Evolutionary conservation across 352 stramenopile species (phyloP).

Genomic region (Thalassiosira hispida): DNA sequence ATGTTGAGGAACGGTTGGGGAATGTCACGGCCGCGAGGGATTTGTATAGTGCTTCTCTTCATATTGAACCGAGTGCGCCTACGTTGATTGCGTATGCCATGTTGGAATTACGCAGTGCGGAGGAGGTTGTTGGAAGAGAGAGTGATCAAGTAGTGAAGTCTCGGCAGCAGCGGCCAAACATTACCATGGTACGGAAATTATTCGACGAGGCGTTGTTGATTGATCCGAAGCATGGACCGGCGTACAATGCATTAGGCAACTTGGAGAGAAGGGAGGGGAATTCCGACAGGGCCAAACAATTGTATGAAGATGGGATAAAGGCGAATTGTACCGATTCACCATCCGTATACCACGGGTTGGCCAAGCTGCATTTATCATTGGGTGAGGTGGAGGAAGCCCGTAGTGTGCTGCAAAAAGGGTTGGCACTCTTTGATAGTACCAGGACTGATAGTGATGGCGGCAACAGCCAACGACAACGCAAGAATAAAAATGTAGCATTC

Average conservation of each 20-base stretch:
- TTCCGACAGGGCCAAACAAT: conserved; percentile 50
- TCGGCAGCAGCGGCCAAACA: conserved; percentile 42
- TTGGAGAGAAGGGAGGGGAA: conserved; percentile 58
- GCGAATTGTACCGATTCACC: conserved; percentile 69
- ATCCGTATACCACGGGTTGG: conserved; percentile 81
- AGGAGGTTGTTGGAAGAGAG: neutral
- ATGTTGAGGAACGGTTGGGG: conserved; percentile 73
- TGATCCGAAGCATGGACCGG: conserved; percentile 73
- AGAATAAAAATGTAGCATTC: conserved; percentile 62
- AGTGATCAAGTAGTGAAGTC: too few species aligned
- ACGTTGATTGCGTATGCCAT: conserved; percentile 74
- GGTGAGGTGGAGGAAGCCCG: conserved; percentile 72
- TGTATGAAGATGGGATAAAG: conserved; percentile 75
- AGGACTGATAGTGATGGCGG: too few species aligned
- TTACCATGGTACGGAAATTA: conserved; percentile 57
- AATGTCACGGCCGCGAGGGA: conserved; percentile 68
- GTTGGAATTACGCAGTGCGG: conserved; percentile 69
- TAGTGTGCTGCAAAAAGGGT: conserved; percentile 59
- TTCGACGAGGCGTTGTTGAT: conserved; percentile 79
- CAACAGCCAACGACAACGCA: conserved; percentile 12
- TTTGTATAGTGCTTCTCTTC: conserved; percentile 69
- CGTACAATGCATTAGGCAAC: conserved; percentile 82
- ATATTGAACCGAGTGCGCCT: conserved; percentile 67
- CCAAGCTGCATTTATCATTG: conserved; percentile 71
- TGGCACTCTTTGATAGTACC: conserved; percentile 59